Percentiles rank a stretch among this genome's conserved stretches.
phyloP scores from a whole-genome alignment of 2,329 filamentous ascomycete species.

The Aspergillus ustus region DNA sequence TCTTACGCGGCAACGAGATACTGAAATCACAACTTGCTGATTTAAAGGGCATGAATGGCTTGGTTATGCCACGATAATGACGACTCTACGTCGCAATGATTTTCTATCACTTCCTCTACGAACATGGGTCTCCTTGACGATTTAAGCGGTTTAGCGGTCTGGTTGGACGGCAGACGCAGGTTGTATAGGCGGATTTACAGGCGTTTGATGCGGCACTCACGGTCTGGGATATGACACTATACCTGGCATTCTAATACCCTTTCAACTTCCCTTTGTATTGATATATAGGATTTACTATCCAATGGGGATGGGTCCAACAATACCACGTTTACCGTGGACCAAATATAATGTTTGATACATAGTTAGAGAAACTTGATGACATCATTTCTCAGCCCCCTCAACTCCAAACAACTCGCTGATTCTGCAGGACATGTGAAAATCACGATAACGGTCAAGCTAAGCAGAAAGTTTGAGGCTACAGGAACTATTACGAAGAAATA shows the following conservation, averaged over 20 bases:
- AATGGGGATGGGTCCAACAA: background rate
- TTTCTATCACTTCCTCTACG: slow-evolving; percentile 18
- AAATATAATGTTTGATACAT: slow-evolving; percentile 8
- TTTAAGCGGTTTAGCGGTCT: slow-evolving; percentile 33
- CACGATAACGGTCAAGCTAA: slow-evolving; percentile 1
- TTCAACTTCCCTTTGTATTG: slow-evolving; percentile 4
- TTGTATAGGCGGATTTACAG: slow-evolving; percentile 21
- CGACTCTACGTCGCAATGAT: slow-evolving; percentile 29
- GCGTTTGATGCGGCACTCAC: slow-evolving; percentile 29
- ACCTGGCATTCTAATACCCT: slow-evolving; percentile 8
- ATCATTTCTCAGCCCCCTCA: slow-evolving; percentile 6
- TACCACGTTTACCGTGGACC: slow-evolving; percentile 1
- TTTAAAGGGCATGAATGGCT: slow-evolving; percentile 45
- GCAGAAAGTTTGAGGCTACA: too few species aligned
- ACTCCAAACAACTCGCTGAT: background rate
- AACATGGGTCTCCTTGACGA: slow-evolving; percentile 6
- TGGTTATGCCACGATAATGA: slow-evolving; percentile 41
- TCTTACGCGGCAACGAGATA: slow-evolving; percentile 70
- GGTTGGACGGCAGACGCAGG: slow-evolving; percentile 14
- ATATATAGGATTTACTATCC: slow-evolving; percentile 11
- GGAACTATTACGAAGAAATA: too few species aligned
- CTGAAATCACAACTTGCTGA: slow-evolving; percentile 60
- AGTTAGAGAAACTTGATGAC: slow-evolving; percentile 12
- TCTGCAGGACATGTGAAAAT: slow-evolving; percentile 14
- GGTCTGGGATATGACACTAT: slow-evolving; percentile 26